A percentile compares a stretch with the other conserved stretches of the same genome.
Evolutionary conservation across 441 rosid genomes (phyloP).

Genomic region (Erodium texanum): DNA sequence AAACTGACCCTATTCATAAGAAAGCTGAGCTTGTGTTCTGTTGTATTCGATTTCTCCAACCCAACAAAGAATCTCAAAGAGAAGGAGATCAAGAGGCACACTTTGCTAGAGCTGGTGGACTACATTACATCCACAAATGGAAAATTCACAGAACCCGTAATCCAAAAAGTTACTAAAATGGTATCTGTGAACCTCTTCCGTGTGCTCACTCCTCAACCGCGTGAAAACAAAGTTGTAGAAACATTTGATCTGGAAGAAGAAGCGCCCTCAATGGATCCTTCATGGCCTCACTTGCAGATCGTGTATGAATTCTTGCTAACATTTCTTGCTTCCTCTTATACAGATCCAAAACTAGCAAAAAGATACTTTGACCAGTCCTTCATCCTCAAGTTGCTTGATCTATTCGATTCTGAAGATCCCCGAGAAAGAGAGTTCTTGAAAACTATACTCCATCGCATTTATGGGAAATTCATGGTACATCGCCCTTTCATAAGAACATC

Average conservation of each 20-base stretch:
- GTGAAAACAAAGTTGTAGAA: constrained; percentile 48
- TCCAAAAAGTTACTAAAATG: constrained; percentile 53
- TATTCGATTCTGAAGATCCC: constrained; percentile 64
- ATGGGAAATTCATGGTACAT: constrained; percentile 89
- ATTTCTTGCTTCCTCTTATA: constrained; percentile 62
- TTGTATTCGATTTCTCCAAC: constrained; percentile 50
- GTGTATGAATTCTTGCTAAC: constrained; percentile 61
- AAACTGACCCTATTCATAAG: constrained; percentile 52
- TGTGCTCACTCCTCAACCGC: constrained; percentile 48
- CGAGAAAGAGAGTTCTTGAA: constrained; percentile 60
- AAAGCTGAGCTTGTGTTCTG: constrained; percentile 52
- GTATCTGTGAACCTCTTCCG: constrained; percentile 51
- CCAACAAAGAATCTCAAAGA: constrained; percentile 59
- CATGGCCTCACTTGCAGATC: constrained; percentile 72
- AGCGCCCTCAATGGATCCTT: constrained; percentile 64
- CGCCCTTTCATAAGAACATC: constrained; percentile 83
- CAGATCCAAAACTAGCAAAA: constrained; percentile 62
- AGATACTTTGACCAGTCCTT: constrained; percentile 60
- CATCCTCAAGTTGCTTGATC: constrained; percentile 62
- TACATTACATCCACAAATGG: constrained; percentile 56
- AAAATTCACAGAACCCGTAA: constrained; percentile 48
- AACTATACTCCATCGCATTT: constrained; percentile 70
- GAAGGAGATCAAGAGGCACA: constrained; percentile 69
- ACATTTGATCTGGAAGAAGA: constrained; percentile 64
- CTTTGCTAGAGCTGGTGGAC: constrained; percentile 71